Evolutionary conservation across 306 rosid species (phyloP), one percentile per base, ranked within the genome.

Genomic region (Sphenostylis stenocarpa): DNA sequence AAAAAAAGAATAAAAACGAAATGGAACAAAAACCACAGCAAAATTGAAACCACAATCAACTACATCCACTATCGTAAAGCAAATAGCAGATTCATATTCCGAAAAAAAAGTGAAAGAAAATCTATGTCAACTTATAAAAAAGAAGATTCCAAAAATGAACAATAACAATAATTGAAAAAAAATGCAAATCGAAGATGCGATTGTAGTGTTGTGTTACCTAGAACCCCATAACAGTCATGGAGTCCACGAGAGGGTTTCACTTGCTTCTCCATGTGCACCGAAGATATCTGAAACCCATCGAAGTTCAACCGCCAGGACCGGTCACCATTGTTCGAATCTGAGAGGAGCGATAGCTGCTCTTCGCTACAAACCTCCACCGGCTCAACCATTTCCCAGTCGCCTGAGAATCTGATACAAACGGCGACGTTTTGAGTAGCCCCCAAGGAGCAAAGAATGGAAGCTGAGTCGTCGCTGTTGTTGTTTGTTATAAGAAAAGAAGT

Each of bases 261-360:
- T 47, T 79, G 70, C 84, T 85, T 93, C 75, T 89, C 90, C 24
- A 72, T 67, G 72, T 79, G 90, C 62, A 82, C 81, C 0, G 92
- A 24, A 15, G 90, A 80, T 2, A 85, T 16, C 82, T 88, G 92
- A 49, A 90, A 84, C 21, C 86, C 85, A 0, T 86, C 91, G 84
- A 95, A 95, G 88, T 95, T 95, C 87, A 95, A 70, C 81, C 91
- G 90, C 99, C 97, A 95, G 0, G 99, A 87, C 44, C 43, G 80
- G 82, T 92, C 99, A 45, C 79, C 90, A 82, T 62, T 86, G 88
- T 24, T 60, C 36, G 88, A 62, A 72, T 80, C 77, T 2, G 76
- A 79, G 58, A 92, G 81, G n/a, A 95, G 78, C 15, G 85, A 82
- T 4, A 41, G 80, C 79, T 88, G 96, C 83, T 90, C 97, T 5